Evolutionary conservation across 176 grass and related monocot species (phyloP).

Genomic region (Puya raimondii): DNA sequence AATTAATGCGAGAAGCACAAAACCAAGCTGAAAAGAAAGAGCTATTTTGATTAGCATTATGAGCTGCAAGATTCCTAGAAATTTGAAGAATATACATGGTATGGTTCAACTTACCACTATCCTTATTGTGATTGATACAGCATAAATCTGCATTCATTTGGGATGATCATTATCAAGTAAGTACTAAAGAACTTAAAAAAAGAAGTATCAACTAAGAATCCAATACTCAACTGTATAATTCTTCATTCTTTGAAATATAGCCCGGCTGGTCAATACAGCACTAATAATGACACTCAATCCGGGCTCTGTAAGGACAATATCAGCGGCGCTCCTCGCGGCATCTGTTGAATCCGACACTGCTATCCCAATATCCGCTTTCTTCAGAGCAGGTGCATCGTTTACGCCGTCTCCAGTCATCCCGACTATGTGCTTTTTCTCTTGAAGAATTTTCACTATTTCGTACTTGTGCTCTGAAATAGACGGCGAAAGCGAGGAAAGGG

Average conservation of each 20-base stretch:
- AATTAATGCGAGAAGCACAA: constrained; percentile 63
- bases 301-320: constrained; percentile 85
- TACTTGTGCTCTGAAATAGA: constrained; percentile 61
- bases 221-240: constrained; percentile 61
- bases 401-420: constrained; percentile 81
- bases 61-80: neutral
- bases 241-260: constrained; percentile 89
- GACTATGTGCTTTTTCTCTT: constrained; percentile 43
- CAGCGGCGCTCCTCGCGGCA: constrained; percentile 64
- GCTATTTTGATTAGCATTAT: neutral
- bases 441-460: constrained; percentile 75
- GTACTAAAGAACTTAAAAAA: neutral
- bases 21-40: constrained; percentile 48
- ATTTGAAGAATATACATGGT: neutral
- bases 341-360: constrained; percentile 76
- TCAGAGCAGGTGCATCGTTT: constrained; percentile 67
- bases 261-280: constrained; percentile 64
- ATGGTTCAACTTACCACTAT: constrained; percentile 52
- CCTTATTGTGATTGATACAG: constrained; percentile 82
- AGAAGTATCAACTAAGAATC: neutral
- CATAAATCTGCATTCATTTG: constrained; percentile 66
- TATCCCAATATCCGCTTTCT: constrained; percentile 76
- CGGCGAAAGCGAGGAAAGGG: neutral
- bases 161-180: constrained; percentile 2
- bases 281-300: constrained; percentile 70